Percentiles rank a stretch among this genome's conserved stretches.
phyloP scores from a whole-genome alignment of 805 yeast species.

The Hanseniaspora singularis region DNA sequence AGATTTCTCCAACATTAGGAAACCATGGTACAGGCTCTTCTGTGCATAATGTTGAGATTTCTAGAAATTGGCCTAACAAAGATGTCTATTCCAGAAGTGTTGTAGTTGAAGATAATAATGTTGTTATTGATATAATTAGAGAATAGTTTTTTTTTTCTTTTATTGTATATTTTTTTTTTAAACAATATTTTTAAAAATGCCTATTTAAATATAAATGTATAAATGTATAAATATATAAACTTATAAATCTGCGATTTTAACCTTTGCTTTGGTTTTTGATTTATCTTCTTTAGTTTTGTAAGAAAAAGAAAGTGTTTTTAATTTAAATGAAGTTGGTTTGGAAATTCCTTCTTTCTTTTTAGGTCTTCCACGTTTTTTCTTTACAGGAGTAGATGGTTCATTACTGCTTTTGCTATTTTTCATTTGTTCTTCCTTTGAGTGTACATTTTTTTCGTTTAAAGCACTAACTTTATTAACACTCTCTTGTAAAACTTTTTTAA shows the following conservation, averaged over 20 bases:
- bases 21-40: conserved; percentile 37
- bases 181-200: background rate
- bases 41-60: conserved; percentile 24
- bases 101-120: conserved; percentile 17
- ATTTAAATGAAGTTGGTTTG: conserved; percentile 5
- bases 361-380: conserved; percentile 13
- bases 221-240: too few relatives aligned
- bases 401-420: too few relatives aligned
- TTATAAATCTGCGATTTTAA: conserved; percentile 1
- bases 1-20: conserved; percentile 33
- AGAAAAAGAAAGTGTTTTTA: conserved; percentile 6
- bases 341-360: background rate
- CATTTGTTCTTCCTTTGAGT: too few relatives aligned
- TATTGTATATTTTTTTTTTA: too few relatives aligned
- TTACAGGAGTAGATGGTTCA: too few relatives aligned
- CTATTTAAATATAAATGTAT: background rate
- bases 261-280: conserved; percentile 4
- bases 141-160: too few relatives aligned
- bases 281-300: conserved; percentile 9
- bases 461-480: too few relatives aligned
- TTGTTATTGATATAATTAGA: conserved; percentile 14
- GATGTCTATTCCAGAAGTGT: conserved; percentile 17
- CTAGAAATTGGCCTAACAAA: conserved; percentile 18
- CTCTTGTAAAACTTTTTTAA: too few relatives aligned
- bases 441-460: too few relatives aligned